Percentiles rank a stretch among this genome's conserved stretches.
phyloP scores from a whole-genome alignment of 495 filamentous ascomycete species.

The Penicillium longicatenatum region DNA sequence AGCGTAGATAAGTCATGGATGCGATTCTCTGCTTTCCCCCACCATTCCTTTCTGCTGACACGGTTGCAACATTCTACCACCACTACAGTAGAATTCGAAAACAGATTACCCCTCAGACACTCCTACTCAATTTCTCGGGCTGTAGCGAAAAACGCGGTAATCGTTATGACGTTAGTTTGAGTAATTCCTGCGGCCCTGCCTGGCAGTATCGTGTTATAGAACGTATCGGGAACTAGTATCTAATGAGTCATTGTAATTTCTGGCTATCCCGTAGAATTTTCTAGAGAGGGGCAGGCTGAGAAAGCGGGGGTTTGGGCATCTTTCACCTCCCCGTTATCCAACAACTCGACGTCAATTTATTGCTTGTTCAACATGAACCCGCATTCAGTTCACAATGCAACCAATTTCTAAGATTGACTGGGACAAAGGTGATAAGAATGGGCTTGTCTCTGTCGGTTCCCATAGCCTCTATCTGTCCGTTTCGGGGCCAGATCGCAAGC shows the following conservation, averaged over 20 bases:
- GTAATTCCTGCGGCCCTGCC: too few species aligned
- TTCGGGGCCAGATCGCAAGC: slow-evolving; percentile 23
- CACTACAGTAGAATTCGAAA: too few species aligned
- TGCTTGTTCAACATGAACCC: slow-evolving; percentile 12
- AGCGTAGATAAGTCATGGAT: too few species aligned
- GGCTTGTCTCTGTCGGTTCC: slow-evolving; percentile 22
- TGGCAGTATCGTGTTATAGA: slow-evolving; percentile 3
- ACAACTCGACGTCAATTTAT: slow-evolving; percentile 8
- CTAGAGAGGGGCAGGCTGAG: neutral
- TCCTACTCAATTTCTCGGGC: too few species aligned
- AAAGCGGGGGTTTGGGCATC: slow-evolving; percentile 12
- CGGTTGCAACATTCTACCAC: too few species aligned
- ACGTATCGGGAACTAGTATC: slow-evolving; percentile 3
- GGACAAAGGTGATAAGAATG: slow-evolving; percentile 22
- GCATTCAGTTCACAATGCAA: slow-evolving; percentile 18
- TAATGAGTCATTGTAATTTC: slow-evolving; percentile 3
- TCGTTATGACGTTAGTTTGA: too few species aligned
- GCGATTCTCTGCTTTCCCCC: too few species aligned
- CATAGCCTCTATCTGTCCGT: slow-evolving; percentile 27
- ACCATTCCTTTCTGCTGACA: too few species aligned
- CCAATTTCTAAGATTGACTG: slow-evolving; percentile 16
- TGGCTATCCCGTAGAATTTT: slow-evolving; percentile 1
- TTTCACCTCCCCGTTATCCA: slow-evolving; percentile 14
- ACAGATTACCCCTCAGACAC: neutral
- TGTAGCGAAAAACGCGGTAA: too few species aligned